Evolutionary conservation across 2,329 filamentous ascomycete species (phyloP).

Genomic region (Fusarium sp.): DNA sequence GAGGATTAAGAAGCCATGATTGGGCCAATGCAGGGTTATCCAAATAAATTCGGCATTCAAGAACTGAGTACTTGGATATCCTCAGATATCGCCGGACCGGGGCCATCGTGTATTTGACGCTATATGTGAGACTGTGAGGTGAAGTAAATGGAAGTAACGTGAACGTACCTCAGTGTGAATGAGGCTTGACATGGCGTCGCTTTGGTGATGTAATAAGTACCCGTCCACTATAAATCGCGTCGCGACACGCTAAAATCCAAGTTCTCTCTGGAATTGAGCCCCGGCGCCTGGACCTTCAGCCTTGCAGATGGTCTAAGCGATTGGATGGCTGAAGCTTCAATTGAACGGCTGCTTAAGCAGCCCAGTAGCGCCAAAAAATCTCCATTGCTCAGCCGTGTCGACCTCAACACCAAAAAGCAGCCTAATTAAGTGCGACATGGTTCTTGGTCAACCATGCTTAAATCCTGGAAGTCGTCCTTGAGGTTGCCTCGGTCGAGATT

Average conservation of each 20-base stretch:
- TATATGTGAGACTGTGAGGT: not conserved
- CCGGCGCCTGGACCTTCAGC: slow-evolving; percentile 28
- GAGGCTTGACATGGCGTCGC: slow-evolving; percentile 5
- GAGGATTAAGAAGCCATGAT: slow-evolving; percentile 84
- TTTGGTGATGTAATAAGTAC: slow-evolving; percentile 40
- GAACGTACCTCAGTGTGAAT: slow-evolving; percentile 1
- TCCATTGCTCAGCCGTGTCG: slow-evolving; percentile 35
- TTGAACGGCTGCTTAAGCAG: slow-evolving; percentile 12
- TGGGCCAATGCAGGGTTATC: slow-evolving; percentile 87
- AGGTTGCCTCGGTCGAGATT: slow-evolving; percentile 81
- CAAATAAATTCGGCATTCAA: slow-evolving; percentile 97
- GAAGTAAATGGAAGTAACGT: not conserved
- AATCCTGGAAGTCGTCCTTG: slow-evolving; percentile 79
- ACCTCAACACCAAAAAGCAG: slow-evolving; percentile 9
- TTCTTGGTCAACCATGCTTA: slow-evolving; percentile 55
- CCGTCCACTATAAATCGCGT: slow-evolving; percentile 34
- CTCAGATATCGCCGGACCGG: slow-evolving; percentile 90
- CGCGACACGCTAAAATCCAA: slow-evolving; percentile 26
- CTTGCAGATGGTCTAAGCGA: slow-evolving; percentile 41
- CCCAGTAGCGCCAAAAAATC: slow-evolving; percentile 39
- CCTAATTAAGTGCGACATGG: slow-evolving; percentile 44
- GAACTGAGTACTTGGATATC: slow-evolving; percentile 91
- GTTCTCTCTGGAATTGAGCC: slow-evolving; percentile 11
- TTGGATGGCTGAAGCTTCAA: slow-evolving; percentile 14
- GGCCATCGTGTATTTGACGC: slow-evolving; percentile 70